Conservation (phyloP, 208 protist species). For the Strigomonas galati region DNA sequence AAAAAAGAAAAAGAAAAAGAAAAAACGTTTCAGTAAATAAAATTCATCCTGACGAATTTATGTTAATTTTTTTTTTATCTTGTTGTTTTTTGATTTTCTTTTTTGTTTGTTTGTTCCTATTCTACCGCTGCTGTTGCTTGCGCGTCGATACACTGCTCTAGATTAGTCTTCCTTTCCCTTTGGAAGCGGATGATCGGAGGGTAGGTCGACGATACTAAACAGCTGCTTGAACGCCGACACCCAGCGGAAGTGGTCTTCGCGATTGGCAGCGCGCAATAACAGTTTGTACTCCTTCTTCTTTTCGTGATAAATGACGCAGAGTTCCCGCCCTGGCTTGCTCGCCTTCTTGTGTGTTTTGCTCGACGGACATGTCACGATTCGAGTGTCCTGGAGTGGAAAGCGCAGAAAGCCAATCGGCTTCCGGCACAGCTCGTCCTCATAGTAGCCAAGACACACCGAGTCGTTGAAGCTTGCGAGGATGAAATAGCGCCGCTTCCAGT, state of each 20-base stretch:
- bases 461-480: constrained; percentile 39
- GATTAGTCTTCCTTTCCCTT: not conserved
- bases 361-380: constrained; percentile 50
- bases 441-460: constrained; percentile 46
- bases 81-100: not conserved
- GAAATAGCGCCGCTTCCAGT: constrained; percentile 61
- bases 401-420: constrained; percentile 42
- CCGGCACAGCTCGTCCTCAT: constrained; percentile 46
- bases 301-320: constrained; percentile 57
- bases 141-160: too few species aligned
- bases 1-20: constrained; percentile 5
- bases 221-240: constrained; percentile 5
- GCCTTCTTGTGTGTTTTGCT: constrained; percentile 55
- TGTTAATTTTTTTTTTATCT: not conserved
- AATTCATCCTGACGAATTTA: not conserved
- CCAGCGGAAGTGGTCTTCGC: constrained; percentile 41
- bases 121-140: constrained; percentile 10
- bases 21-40: constrained; percentile 7
- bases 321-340: constrained; percentile 36
- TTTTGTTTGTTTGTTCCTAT: constrained; percentile 24
- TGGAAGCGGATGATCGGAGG: constrained; percentile 12
- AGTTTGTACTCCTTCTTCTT: constrained; percentile 51
- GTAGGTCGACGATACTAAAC: constrained; percentile 20
- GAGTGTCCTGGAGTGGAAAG: constrained; percentile 36
- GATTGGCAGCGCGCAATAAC: constrained; percentile 33